Base-by-base conservation (phyloP, 768 basidiomycete genomes). In the Pholiota conissans region DNA sequence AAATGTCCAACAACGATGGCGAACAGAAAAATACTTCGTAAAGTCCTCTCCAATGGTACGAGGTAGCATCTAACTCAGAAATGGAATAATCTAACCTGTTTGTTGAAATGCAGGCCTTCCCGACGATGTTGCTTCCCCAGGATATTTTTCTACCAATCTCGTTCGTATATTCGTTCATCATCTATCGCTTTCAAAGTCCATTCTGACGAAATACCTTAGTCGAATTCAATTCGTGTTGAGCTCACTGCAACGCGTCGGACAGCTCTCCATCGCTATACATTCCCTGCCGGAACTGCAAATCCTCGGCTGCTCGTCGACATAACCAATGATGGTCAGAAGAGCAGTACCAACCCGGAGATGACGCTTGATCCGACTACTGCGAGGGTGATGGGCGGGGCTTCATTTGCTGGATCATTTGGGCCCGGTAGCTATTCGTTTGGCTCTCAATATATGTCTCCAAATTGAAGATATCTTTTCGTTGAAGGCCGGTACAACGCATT, bases 131-230 rank as follows among this genome's bases (percentile, higher is more conserved):
- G 84, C 85, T 3, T 81, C 83, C 14, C 86, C 86, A 0, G 86
- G 86, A 49, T 88, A 86, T 65, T 88, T 88, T 64, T 77, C 84
- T 0, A 80, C 82, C 1, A 85, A 85, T 61, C 70, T 87, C 28
- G 84, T 83, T 56, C 14, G 73, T 65, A 30, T 11, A 11, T 28
- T 5, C 29, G 48, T 20, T 42, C 37, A 13, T 3, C 16, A 20
- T 14, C 54, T 18, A 13, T 11, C 42, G 37, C 24, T 49, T 8
- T 32, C 2, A 16, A 18, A 20, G 39, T 6, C 42, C 42, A 56
- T 10, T 29, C 14, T n/a, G 14, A 7, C 1, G 22, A 2, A 24
- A 45, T 29, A 27, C 18, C 30, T 14, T 52, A 85, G 82, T 81
- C 83, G 1, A 85, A 79, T 24, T 75, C 73, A 9, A 79, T 86